phyloP scores from a whole-genome alignment of 1,284 basidiomycete genomes.

The Wolfiporia cocos region DNA sequence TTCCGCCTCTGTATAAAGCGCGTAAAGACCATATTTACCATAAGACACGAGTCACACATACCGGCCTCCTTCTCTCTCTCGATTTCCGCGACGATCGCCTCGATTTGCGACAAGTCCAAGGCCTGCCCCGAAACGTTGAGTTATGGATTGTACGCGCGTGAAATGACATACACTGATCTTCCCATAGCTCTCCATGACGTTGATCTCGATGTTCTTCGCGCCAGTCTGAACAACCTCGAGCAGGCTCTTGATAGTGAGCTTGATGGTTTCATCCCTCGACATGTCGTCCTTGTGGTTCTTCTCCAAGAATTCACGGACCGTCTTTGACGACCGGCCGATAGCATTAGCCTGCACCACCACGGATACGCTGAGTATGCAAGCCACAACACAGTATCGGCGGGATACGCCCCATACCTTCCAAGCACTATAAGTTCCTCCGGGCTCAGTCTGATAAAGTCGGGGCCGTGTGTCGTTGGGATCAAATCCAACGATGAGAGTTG shows the following conservation, averaged over 20 bases:
- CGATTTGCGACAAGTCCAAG: constrained; percentile 82
- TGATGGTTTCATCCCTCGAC: constrained; percentile 85
- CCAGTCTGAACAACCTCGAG: constrained; percentile 99
- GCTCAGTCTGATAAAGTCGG: constrained; percentile 94
- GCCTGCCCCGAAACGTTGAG: constrained; percentile 43
- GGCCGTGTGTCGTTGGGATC: constrained; percentile 90
- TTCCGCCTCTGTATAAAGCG: constrained; percentile 65
- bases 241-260: constrained; percentile 92
- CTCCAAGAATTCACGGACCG: constrained; percentile 97
- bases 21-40: constrained; percentile 4
- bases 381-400: no score
- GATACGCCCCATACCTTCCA: constrained; percentile 76
- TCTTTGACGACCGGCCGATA: constrained; percentile 96
- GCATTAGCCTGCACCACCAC: constrained; percentile 74
- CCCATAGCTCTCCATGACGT: constrained; percentile 92
- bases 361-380: not conserved
- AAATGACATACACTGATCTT: constrained; percentile 67
- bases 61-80: constrained; percentile 95
- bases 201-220: constrained; percentile 98
- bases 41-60: constrained; percentile 29
- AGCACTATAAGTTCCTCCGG: constrained; percentile 95
- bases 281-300: constrained; percentile 97
- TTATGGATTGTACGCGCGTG: not conserved
- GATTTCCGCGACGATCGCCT: constrained; percentile 85
- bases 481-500: constrained; percentile 95